These are phyloP conservation scores for Acanthamoeba divionensis DNA, from an alignment of 208 protist species.

Conservation along the genomic window DNA sequence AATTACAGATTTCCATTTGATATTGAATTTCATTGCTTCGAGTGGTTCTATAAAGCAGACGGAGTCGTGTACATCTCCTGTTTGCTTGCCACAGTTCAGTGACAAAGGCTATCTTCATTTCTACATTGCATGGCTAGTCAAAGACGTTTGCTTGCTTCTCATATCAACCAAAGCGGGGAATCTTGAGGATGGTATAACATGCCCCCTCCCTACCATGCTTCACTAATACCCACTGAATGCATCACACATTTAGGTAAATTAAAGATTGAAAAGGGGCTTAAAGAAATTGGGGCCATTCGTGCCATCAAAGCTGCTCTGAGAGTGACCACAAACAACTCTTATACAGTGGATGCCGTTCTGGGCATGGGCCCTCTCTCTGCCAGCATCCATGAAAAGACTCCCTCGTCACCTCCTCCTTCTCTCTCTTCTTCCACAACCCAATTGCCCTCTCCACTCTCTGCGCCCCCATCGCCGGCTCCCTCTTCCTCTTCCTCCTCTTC, in stretches of 20 bases:
- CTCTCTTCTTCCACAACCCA: background rate
- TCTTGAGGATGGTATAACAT: background rate
- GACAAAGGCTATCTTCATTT: constrained; percentile 63
- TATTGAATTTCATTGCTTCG: constrained; percentile 66
- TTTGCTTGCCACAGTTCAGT: constrained; percentile 69
- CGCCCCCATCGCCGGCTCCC: background rate
- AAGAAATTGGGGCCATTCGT: background rate
- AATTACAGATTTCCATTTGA: constrained; percentile 62
- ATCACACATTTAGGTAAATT: background rate
- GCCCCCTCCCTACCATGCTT: background rate
- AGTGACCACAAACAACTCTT: no score
- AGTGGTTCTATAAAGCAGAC: constrained; percentile 54
- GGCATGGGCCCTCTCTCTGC: background rate
- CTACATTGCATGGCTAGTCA: constrained; percentile 63
- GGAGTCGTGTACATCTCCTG: constrained; percentile 65
- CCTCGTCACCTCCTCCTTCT: background rate
- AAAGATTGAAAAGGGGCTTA: constrained; percentile 22
- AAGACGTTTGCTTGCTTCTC: constrained; percentile 56
- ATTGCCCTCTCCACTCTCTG: background rate
- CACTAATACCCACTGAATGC: background rate
- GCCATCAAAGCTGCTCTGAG: no score
- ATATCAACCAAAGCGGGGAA: constrained; percentile 61
- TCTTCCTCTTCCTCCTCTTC: background rate
- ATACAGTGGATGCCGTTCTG: background rate
- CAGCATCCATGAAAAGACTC: background rate